Evolutionary conservation across 805 yeast species (phyloP).

Genomic region (Schwanniomyces vanrijiae): DNA sequence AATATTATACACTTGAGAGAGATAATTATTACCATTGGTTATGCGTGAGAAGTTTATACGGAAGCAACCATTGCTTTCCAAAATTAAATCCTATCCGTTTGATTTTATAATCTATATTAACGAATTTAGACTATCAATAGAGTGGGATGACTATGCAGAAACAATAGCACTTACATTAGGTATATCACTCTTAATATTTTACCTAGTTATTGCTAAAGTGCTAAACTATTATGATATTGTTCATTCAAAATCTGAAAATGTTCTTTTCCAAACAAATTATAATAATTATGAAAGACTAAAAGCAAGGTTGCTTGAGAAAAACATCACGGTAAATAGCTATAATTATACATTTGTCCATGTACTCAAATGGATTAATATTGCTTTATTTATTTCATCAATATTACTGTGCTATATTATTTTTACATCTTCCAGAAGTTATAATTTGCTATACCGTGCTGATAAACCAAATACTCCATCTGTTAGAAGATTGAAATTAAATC

Average conservation of each 20-base stretch:
- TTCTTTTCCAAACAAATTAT: constrained; percentile 35
- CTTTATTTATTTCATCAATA: background rate
- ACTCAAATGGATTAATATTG: background rate
- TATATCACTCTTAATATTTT: constrained; percentile 15
- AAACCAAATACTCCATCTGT: constrained; percentile 28
- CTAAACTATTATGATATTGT: constrained; percentile 25
- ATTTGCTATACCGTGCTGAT: constrained; percentile 27
- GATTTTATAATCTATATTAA: constrained; percentile 36
- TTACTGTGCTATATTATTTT: background rate
- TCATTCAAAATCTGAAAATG: constrained; percentile 27
- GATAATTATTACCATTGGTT: no score
- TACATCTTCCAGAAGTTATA: constrained; percentile 25
- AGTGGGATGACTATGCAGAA: constrained; percentile 39
- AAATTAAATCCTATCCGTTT: constrained; percentile 35
- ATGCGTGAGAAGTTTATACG: constrained; percentile 16
- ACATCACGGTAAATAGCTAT: background rate
- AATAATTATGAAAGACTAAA: constrained; percentile 32
- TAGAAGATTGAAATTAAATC: constrained; percentile 5
- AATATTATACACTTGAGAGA: background rate
- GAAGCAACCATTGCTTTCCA: constrained; percentile 28
- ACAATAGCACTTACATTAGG: constrained; percentile 34
- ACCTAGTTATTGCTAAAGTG: constrained; percentile 18
- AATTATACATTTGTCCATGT: background rate
- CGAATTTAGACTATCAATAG: constrained; percentile 37
- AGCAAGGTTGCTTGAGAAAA: constrained; percentile 6